These are phyloP conservation scores for Aphanomyces cochlioides DNA, from an alignment of 352 stramenopile species.

Conservation along the genomic window DNA sequence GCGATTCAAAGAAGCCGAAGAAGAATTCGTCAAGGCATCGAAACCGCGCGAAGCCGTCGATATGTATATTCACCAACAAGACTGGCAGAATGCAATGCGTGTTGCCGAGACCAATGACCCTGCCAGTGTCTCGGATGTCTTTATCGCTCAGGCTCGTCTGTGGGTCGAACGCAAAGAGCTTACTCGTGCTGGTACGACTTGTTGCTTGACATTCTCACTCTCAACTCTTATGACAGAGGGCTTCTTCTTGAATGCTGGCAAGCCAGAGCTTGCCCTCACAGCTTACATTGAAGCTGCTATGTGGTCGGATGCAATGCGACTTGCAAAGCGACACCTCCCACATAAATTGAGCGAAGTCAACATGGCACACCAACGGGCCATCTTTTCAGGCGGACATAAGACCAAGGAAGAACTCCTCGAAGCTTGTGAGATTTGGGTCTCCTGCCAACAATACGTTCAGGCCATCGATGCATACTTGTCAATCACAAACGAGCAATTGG, in stretches of 20 bases:
- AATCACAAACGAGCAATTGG: conserved; percentile 65
- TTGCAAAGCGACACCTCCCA: conserved; percentile 88
- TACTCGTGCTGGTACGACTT: conserved; percentile 32
- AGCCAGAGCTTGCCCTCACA: conserved; percentile 87
- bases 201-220: not conserved
- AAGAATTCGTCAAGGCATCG: conserved; percentile 88
- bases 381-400: conserved; percentile 71
- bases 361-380: conserved; percentile 72
- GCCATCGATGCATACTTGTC: conserved; percentile 91
- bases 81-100: conserved; percentile 89
- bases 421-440: conserved; percentile 84
- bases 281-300: conserved; percentile 81
- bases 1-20: conserved; percentile 89
- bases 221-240: conserved; percentile 49
- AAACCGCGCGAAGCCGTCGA: conserved; percentile 93
- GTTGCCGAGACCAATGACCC: conserved; percentile 90
- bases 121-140: conserved; percentile 84
- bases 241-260: conserved; percentile 89
- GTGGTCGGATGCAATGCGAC: conserved; percentile 86
- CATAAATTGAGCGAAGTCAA: conserved; percentile 91
- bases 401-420: conserved; percentile 80
- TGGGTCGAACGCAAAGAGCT: conserved; percentile 85
- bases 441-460: conserved; percentile 84
- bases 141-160: conserved; percentile 85
- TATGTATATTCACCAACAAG: conserved; percentile 95